Conservation (phyloP, 768 basidiomycete genomes). For the Pleurotus giganteus region DNA sequence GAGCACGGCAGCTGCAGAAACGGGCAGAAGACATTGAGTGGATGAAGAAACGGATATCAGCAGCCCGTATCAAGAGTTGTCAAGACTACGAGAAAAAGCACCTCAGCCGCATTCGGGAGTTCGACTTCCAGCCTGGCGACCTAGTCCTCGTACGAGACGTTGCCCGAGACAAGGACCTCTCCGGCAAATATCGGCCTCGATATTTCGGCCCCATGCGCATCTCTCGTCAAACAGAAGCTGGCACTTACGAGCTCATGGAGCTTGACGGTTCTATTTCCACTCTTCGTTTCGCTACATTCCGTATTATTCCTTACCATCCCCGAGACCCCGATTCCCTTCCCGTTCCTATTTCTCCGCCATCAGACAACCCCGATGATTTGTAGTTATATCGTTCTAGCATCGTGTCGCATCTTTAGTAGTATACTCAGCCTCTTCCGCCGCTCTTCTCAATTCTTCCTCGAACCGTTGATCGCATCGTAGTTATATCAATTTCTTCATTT, state of each 20-base stretch:
- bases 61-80: constrained; percentile 9
- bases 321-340: too few species aligned
- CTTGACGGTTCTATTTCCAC: constrained; percentile 9
- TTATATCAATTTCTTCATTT: too few species aligned
- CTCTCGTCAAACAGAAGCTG: constrained; percentile 1
- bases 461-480: too few species aligned
- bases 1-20: not conserved
- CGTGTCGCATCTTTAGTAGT: too few species aligned
- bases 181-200: constrained; percentile 1
- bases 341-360: too few species aligned
- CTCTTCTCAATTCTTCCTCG: too few species aligned
- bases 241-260: constrained; percentile 9
- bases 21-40: not conserved
- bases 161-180: not conserved
- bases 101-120: constrained; percentile 16
- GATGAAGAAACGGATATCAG: constrained; percentile 11
- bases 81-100: constrained; percentile 23
- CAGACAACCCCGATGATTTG: too few species aligned
- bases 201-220: constrained; percentile 9
- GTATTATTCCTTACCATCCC: not conserved
- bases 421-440: too few species aligned
- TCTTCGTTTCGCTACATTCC: constrained; percentile 8
- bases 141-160: constrained; percentile 34
- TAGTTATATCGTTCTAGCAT: too few species aligned
- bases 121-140: constrained; percentile 24